Conservation (phyloP, 176 grass and related monocot species). For the Themeda triandra region DNA sequence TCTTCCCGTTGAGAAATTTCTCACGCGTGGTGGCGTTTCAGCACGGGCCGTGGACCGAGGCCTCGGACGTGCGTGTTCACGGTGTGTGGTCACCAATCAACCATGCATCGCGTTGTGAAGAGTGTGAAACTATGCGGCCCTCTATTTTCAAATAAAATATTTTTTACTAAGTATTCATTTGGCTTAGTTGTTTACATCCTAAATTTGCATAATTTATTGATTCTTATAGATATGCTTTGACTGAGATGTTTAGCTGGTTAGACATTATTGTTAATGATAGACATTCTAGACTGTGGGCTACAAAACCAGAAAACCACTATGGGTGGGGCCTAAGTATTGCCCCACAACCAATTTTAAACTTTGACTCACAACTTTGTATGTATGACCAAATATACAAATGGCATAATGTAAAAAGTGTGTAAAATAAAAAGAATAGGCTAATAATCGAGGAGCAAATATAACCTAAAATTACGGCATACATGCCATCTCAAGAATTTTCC, state of each 20-base stretch:
- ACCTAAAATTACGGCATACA: too few relatives aligned
- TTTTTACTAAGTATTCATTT: not conserved
- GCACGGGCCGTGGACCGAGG: not conserved
- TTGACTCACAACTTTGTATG: not conserved
- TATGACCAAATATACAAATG: too few relatives aligned
- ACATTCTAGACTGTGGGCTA: not conserved
- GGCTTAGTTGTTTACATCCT: not conserved
- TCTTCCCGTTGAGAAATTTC: not conserved
- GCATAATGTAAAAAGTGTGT: not conserved
- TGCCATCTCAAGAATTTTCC: too few relatives aligned
- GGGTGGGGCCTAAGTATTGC: not conserved
- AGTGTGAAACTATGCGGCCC: not conserved
- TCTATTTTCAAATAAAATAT: not conserved
- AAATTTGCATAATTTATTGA: not conserved
- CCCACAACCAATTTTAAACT: not conserved
- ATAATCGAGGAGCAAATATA: not conserved
- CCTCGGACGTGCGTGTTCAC: too few relatives aligned
- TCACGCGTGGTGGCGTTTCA: not conserved
- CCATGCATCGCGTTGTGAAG: not conserved
- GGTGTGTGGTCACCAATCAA: too few relatives aligned
- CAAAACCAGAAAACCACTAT: not conserved
- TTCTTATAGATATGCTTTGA: not conserved
- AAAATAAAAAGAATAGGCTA: not conserved
- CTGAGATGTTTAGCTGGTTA: not conserved
- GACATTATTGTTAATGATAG: not conserved